phyloP scores from a whole-genome alignment of 2,329 filamentous ascomycete species.

The Arthrobotrys sinensis region DNA sequence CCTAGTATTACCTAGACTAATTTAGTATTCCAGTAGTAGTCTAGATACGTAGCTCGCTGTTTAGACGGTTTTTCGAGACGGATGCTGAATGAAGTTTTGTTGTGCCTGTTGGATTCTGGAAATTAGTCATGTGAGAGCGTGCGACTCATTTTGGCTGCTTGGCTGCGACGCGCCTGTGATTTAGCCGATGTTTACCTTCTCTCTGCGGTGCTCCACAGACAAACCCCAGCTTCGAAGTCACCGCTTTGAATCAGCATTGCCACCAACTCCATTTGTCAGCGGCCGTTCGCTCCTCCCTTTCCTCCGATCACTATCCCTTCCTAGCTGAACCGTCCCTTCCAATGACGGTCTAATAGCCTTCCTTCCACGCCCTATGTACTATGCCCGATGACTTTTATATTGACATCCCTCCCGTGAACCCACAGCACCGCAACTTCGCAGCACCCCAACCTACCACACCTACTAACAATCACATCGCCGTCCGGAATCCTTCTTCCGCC shows the following conservation, averaged over 20 bases:
- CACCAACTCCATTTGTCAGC: constrained; percentile 56
- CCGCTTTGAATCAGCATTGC: neutral
- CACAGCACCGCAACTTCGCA: constrained; percentile 41
- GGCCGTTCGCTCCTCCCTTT: constrained; percentile 4
- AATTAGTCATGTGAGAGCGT: constrained; percentile 53
- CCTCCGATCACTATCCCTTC: constrained; percentile 4
- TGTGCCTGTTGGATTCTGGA: constrained; percentile 18
- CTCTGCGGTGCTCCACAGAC: constrained; percentile 1
- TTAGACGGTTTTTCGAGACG: too few species aligned
- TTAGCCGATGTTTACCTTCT: constrained; percentile 43
- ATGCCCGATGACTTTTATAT: constrained; percentile 62
- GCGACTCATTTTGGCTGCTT: constrained; percentile 45
- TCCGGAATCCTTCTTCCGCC: constrained; percentile 49
- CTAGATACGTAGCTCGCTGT: too few species aligned
- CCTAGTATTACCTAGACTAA: too few species aligned
- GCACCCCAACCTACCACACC: constrained; percentile 26
- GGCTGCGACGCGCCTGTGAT: constrained; percentile 28
- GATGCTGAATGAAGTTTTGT: too few species aligned
- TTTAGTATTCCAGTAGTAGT: too few species aligned
- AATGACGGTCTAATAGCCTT: constrained; percentile 31
- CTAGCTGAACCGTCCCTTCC: neutral
- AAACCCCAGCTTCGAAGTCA: constrained; percentile 14
- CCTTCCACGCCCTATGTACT: constrained; percentile 33
- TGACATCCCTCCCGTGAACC: constrained; percentile 57
- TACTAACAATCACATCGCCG: constrained; percentile 13